Conservation (phyloP, 2,329 filamentous ascomycete genomes). For the Neospermospora avenae region DNA sequence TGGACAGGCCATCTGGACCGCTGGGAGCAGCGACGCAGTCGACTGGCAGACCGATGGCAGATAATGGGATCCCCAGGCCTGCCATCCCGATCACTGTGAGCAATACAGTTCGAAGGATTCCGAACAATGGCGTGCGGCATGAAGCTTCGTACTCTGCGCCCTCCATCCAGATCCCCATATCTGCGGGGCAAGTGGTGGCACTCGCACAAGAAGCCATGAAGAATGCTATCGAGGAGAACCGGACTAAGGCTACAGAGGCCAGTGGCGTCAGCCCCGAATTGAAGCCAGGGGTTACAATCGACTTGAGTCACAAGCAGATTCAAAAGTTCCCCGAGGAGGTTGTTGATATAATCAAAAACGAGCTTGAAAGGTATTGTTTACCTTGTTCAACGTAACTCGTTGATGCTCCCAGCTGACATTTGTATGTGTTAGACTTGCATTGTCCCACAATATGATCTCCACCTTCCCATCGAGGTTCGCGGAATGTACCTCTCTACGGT, state of each 20-base stretch:
- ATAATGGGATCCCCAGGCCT: conserved; percentile 37
- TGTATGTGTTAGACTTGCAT: conserved; percentile 56
- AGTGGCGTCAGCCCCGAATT: conserved; percentile 57
- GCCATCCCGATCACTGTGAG: conserved; percentile 30
- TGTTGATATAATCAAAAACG: conserved; percentile 37
- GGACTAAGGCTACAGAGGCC: conserved; percentile 58
- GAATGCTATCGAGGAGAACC: conserved; percentile 62
- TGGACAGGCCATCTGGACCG: conserved; percentile 35
- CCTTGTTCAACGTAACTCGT: conserved; percentile 27
- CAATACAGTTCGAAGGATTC: conserved; percentile 33
- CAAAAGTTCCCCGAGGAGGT: conserved; percentile 41
- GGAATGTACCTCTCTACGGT: conserved; percentile 74
- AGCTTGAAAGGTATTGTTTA: conserved; percentile 34
- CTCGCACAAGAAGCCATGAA: conserved; percentile 66
- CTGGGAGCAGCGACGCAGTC: conserved; percentile 37
- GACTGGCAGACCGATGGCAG: conserved; percentile 40
- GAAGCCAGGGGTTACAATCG: conserved; percentile 69
- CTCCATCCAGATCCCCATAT: conserved; percentile 50
- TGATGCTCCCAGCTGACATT: conserved; percentile 25
- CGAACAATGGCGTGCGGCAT: conserved; percentile 48
- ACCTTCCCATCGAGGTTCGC: conserved; percentile 68
- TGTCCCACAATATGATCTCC: conserved; percentile 75
- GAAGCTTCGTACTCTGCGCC: conserved; percentile 42
- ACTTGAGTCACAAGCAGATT: conserved; percentile 73
- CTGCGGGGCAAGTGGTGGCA: conserved; percentile 61